Evolutionary conservation across 2,329 filamentous ascomycete species (phyloP), one percentile per base, ranked within the genome.

Genomic region (Lachnellula arida): DNA sequence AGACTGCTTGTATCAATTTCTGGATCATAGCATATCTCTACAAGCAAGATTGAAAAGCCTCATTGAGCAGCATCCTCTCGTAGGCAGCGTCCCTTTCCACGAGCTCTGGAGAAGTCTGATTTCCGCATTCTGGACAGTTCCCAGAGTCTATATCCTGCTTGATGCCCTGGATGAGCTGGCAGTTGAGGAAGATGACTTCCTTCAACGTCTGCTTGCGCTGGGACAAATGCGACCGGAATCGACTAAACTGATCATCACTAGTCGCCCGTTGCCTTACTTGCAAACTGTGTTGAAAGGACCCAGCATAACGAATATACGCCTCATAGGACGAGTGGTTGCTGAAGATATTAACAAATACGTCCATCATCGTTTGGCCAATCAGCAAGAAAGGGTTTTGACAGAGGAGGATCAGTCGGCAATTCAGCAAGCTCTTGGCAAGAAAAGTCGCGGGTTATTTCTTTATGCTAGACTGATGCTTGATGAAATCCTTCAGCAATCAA

Each of bases 121-220:
- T 4, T 59, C 57, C 34, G 11, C 61, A 54, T 19, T 65, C 9
- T 11, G 43, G 14, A n/a, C 35, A 40, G 48, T 65, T 7, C 55
- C 55, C 5, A 37, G 53, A 37, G 72, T 69, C 0, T 77, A 72
- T 51, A 74, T 78, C 4, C 76, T 78, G 53, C 75, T 78, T 59
- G 76, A 78, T 70, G 72, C 75, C 46, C 73, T 78, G 2, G 76
- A 78, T 54, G 76, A 78, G 61, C 75, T 78, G 70, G 72, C 74
- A 39, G 25, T 61, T 12, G 71, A 65, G 0, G 62, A 72, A 12
- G 67, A 71, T 4, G 42, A 59, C 0, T 74, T 76, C 25, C 56
- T 76, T 4, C 46, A 67, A 2, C 43, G 58, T 3, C 60, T 78
- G 0, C 65, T 63, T 1, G 50, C 57, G 0, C 63, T 77, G 1